Percentiles rank a stretch among this genome's conserved stretches.
These are phyloP conservation scores for Scytalidium sp. DNA, from an alignment of 2,329 filamentous ascomycete species.

Conservation along the genomic window DNA sequence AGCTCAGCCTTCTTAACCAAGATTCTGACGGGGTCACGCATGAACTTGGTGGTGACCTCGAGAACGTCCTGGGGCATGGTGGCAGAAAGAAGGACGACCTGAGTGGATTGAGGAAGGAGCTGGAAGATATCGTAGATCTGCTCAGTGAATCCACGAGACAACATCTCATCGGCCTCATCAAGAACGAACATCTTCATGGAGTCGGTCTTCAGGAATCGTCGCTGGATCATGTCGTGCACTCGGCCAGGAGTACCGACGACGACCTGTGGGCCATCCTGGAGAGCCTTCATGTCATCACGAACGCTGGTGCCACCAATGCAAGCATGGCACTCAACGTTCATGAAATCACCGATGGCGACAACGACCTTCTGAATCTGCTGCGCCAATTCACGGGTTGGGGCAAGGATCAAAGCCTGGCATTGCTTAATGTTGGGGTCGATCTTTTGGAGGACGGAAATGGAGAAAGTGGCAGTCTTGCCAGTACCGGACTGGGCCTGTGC, in stretches of 20 bases:
- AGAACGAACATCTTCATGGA: conserved; percentile 99
- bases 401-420: conserved; percentile 97
- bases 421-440: conserved; percentile 92
- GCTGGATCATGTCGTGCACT: conserved; percentile 99
- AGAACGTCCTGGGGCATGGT: conserved; percentile 99
- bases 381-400: conserved; percentile 95
- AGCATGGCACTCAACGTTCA: conserved; percentile 98
- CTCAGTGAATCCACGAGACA: conserved; percentile 99
- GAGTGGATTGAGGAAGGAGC: conserved; percentile 94
- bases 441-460: conserved; percentile 98
- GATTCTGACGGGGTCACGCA: conserved; percentile 98
- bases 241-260: conserved; percentile 97
- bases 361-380: conserved; percentile 99
- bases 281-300: conserved; percentile 97
- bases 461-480: conserved; percentile 99
- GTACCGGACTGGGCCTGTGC: conserved; percentile 99
- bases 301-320: conserved; percentile 99
- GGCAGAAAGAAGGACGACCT: conserved; percentile 96
- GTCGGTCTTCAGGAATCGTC: conserved; percentile 94
- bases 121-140: conserved; percentile 99
- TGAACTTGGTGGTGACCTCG: conserved; percentile 99
- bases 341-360: conserved; percentile 98
- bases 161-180: conserved; percentile 99
- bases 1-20: conserved; percentile 99
- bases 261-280: conserved; percentile 93